Conservation (phyloP, 768 basidiomycete genomes). For the Glaciozyma martinii region DNA sequence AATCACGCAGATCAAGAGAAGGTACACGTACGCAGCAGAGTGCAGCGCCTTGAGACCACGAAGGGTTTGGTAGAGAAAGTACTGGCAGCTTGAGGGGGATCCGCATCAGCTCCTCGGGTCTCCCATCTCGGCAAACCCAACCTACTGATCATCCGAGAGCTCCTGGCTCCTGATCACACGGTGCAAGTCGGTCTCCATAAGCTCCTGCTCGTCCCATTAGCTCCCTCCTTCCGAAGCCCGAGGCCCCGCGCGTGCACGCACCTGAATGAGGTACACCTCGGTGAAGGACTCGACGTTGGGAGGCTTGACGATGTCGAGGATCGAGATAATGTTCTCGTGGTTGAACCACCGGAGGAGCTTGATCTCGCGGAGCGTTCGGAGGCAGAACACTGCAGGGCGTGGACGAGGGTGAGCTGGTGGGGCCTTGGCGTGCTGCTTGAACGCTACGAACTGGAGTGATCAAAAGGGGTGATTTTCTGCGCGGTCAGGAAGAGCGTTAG, state of each 20-base stretch:
- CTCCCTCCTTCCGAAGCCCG: neutral
- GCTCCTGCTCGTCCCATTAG: conserved; percentile 24
- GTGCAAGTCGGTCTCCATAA: conserved; percentile 54
- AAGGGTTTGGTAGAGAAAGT: conserved; percentile 49
- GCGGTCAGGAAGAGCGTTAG: neutral
- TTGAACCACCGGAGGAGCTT: conserved; percentile 53
- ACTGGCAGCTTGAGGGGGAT: conserved; percentile 30
- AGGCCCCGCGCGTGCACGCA: neutral
- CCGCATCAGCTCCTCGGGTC: neutral
- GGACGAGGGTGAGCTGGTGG: neutral
- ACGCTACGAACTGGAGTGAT: conserved; percentile 56
- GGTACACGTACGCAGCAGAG: conserved; percentile 56
- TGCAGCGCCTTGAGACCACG: conserved; percentile 93
- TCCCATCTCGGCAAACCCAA: conserved; percentile 45
- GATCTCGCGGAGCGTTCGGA: conserved; percentile 77
- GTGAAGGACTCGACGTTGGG: conserved; percentile 70
- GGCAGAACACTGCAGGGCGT: conserved; percentile 56
- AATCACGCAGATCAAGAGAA: neutral
- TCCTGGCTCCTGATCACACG: conserved; percentile 92
- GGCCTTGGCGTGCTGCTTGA: neutral
- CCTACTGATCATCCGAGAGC: conserved; percentile 88
- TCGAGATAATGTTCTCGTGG: conserved; percentile 66
- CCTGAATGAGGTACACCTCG: conserved; percentile 61
- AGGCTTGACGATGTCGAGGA: conserved; percentile 80
- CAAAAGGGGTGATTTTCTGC: conserved; percentile 80